phyloP scores from a whole-genome alignment of 176 grass and related monocot species.

The Aegilops umbellulata region DNA sequence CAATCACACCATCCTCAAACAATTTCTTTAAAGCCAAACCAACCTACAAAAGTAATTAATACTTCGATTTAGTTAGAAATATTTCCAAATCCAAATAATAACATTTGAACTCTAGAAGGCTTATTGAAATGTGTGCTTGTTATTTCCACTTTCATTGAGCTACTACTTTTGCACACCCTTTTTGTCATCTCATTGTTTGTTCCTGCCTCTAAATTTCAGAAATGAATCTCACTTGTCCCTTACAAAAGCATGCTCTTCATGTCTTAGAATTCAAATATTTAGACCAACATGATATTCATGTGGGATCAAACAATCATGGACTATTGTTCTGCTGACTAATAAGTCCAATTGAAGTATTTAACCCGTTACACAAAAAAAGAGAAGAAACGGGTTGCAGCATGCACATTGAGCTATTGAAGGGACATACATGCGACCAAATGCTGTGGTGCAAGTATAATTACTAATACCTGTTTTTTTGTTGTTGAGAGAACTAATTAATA shows the following conservation, averaged over 20 bases:
- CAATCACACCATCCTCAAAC: constrained; percentile 56
- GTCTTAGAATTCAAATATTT: neutral
- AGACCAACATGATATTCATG: neutral
- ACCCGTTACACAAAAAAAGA: neutral
- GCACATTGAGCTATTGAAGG: no score
- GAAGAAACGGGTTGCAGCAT: no score
- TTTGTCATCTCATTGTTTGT: neutral
- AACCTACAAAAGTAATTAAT: constrained; percentile 30
- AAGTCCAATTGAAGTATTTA: neutral
- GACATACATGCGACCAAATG: no score
- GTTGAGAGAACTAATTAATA: neutral
- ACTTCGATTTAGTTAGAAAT: neutral
- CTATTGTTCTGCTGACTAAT: neutral
- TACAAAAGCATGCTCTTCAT: neutral
- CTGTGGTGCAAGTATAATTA: neutral
- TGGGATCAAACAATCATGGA: neutral
- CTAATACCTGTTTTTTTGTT: no score
- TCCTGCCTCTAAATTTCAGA: neutral
- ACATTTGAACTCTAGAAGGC: neutral
- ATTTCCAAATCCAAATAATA: neutral
- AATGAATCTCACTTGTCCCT: neutral
- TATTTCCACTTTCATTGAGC: neutral
- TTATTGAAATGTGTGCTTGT: neutral
- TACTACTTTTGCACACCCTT: neutral
- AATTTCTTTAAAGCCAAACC: constrained; percentile 71